phyloP scores from a whole-genome alignment of 768 basidiomycete species.

The Podaxis sp. region DNA sequence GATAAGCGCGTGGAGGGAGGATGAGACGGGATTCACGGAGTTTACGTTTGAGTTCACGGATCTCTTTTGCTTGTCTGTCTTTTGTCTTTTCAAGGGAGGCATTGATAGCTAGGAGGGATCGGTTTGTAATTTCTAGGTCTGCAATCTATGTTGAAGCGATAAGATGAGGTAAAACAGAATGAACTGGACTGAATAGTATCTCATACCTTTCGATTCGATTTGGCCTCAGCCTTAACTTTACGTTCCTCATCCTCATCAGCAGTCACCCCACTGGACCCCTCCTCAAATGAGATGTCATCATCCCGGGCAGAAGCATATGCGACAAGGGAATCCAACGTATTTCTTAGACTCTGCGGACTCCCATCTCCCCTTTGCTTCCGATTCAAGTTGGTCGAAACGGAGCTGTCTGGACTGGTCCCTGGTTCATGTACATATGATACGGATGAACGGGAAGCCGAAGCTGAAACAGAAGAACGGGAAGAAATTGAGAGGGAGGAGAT shows the following conservation, averaged over 20 bases:
- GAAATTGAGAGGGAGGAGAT: slow-evolving; percentile 72
- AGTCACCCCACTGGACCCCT: neutral
- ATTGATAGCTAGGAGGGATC: slow-evolving; percentile 84
- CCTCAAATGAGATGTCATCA: neutral
- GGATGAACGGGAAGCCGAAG: slow-evolving; percentile 47
- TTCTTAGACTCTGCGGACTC: slow-evolving; percentile 26
- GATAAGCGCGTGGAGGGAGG: slow-evolving; percentile 66
- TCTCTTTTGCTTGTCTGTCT: slow-evolving; percentile 80
- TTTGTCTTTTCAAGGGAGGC: slow-evolving; percentile 78
- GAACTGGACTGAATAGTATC: slow-evolving; percentile 4
- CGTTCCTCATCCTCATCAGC: slow-evolving; percentile 37
- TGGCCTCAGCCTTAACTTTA: slow-evolving; percentile 69
- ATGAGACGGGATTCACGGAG: slow-evolving; percentile 80
- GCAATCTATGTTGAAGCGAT: slow-evolving; percentile 59
- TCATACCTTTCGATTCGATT: slow-evolving; percentile 82
- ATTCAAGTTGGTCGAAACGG: neutral
- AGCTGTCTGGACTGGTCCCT: slow-evolving; percentile 33
- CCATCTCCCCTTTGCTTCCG: slow-evolving; percentile 18
- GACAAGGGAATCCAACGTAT: slow-evolving; percentile 44
- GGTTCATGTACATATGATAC: slow-evolving; percentile 40
- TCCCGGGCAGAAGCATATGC: slow-evolving; percentile 32
- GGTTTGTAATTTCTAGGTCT: slow-evolving; percentile 89
- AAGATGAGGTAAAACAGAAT: neutral
- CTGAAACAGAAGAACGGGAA: slow-evolving; percentile 61
- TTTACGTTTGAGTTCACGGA: slow-evolving; percentile 79